phyloP scores from a whole-genome alignment of 164 flowering plant genomes.

The Vitis vinifera region DNA sequence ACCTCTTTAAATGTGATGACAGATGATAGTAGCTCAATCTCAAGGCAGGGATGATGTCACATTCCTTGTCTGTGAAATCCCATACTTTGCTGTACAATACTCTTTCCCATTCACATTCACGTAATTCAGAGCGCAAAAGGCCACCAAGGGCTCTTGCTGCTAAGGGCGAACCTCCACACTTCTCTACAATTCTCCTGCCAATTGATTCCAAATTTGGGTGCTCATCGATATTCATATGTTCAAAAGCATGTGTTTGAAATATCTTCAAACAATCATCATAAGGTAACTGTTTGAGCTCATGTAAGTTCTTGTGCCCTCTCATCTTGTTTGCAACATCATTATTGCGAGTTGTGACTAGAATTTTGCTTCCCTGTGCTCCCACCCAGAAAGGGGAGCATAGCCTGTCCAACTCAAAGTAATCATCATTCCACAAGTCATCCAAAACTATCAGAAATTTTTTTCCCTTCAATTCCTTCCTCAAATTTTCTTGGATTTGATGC shows the following conservation, averaged over 20 bases:
- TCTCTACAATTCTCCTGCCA: conserved; percentile 21
- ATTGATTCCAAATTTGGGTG: conserved; percentile 3
- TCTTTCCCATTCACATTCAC: conserved; percentile 7
- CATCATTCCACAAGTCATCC: conserved; percentile 25
- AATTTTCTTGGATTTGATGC: not conserved
- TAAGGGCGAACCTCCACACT: conserved; percentile 19
- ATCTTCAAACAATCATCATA: conserved; percentile 9
- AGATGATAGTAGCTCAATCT: too few relatives aligned
- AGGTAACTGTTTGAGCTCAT: not conserved
- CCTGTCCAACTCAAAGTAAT: not conserved
- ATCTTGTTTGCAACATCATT: conserved; percentile 5
- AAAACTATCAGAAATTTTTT: conserved; percentile 15
- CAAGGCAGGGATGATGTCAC: too few relatives aligned
- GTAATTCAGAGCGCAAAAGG: not conserved
- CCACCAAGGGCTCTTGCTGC: too few relatives aligned
- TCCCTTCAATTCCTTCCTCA: not conserved
- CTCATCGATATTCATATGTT: not conserved
- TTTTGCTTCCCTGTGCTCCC: conserved; percentile 13
- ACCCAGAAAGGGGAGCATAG: not conserved
- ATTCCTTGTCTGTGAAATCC: too few relatives aligned
- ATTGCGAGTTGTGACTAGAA: conserved; percentile 19
- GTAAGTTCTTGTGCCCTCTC: not conserved
- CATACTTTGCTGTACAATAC: too few relatives aligned
- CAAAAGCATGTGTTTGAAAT: conserved; percentile 6
- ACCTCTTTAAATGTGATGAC: too few relatives aligned